phyloP scores from a whole-genome alignment of 108 stramenopile genomes.

The Bacterosira constricta region DNA sequence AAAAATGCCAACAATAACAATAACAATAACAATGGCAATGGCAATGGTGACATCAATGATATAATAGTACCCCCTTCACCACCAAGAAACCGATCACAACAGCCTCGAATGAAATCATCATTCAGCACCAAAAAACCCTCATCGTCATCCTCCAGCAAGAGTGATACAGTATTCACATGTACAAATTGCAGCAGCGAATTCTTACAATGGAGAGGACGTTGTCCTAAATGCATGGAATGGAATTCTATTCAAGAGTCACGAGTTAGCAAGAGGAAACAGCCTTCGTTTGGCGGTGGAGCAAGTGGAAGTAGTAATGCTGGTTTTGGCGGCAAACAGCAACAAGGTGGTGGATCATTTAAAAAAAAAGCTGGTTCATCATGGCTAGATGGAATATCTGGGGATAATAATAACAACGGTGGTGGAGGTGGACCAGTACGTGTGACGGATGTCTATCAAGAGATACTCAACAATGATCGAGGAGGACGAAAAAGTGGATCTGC shows the following conservation, averaged over 20 bases:
- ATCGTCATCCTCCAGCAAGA: neutral
- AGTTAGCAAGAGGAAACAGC: conserved; percentile 34
- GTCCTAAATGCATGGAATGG: conserved; percentile 91
- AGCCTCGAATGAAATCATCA: conserved; percentile 56
- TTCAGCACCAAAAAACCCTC: conserved; percentile 57
- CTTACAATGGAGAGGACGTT: conserved; percentile 92
- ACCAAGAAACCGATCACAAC: conserved; percentile 44
- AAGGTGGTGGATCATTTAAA: conserved; percentile 6
- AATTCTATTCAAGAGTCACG: conserved; percentile 85
- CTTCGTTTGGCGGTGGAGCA: conserved; percentile 9
- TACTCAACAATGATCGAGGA: conserved; percentile 11
- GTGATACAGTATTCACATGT: conserved; percentile 62
- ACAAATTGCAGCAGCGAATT: conserved; percentile 88
- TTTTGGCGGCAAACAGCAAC: neutral
- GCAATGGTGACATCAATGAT: too few species aligned
- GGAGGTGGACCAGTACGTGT: conserved; percentile 62
- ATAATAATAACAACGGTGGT: neutral
- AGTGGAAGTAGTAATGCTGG: neutral
- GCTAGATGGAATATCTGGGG: conserved; percentile 62
- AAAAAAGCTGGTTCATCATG: conserved; percentile 50
- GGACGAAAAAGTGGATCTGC: conserved; percentile 1
- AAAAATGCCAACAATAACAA: neutral
- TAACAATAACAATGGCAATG: neutral
- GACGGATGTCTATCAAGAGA: conserved; percentile 65
- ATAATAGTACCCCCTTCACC: too few species aligned